phyloP scores from a whole-genome alignment of 305 asterid species.

The Fraxinus albicans region DNA sequence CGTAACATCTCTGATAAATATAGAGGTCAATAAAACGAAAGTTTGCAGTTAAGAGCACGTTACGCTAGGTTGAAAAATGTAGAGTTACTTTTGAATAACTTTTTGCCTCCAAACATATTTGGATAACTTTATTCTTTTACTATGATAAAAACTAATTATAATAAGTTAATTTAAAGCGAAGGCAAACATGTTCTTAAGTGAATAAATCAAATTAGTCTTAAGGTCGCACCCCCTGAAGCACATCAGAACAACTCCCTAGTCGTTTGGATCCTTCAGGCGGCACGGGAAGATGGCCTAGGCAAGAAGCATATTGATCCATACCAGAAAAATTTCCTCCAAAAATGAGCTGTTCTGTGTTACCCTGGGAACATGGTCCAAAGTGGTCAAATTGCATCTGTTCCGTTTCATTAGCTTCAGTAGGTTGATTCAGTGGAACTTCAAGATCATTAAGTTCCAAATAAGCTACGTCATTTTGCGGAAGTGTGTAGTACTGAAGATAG shows the following conservation, averaged over 20 bases:
- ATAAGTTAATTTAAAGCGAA: neutral
- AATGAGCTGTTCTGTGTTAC: conserved; percentile 14
- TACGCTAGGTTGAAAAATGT: neutral
- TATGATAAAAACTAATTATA: neutral
- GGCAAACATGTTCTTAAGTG: neutral
- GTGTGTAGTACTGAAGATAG: conserved; percentile 11
- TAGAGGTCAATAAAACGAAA: neutral
- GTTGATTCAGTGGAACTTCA: conserved; percentile 30
- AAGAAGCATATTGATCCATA: conserved; percentile 20
- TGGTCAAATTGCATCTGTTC: conserved; percentile 17
- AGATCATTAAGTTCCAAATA: conserved; percentile 57
- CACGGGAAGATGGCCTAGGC: conserved; percentile 21
- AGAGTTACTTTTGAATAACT: neutral
- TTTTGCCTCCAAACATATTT: neutral
- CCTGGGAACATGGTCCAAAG: conserved; percentile 22
- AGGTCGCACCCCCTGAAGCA: conserved; percentile 36
- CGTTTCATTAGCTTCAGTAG: conserved; percentile 18
- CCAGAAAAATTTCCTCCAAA: conserved; percentile 23
- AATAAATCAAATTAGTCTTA: neutral
- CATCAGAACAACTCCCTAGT: conserved; percentile 20
- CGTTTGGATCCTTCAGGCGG: conserved; percentile 21
- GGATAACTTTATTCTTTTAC: neutral
- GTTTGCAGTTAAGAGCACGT: neutral
- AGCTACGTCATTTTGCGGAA: conserved; percentile 23
- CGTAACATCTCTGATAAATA: neutral